Evolutionary conservation across 305 asterid genomes (phyloP).

Genomic region (Fraxinus xanthoxyloides): DNA sequence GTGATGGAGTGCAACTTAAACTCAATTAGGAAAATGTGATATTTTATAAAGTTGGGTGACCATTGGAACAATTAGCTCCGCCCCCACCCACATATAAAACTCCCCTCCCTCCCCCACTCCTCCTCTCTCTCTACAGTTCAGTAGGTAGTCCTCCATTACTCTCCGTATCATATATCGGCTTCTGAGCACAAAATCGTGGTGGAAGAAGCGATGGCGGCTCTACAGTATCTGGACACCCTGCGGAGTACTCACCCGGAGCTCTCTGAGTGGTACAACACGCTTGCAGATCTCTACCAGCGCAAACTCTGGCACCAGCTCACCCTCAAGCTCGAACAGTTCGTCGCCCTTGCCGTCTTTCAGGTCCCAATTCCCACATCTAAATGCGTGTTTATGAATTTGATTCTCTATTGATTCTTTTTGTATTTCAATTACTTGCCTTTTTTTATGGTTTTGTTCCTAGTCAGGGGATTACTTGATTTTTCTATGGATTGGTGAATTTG

Average conservation of each 20-base stretch:
- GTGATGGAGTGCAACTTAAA: no score
- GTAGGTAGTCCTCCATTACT: constrained; percentile 13
- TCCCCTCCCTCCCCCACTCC: not conserved
- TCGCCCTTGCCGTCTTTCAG: constrained; percentile 84
- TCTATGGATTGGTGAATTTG: constrained; percentile 10
- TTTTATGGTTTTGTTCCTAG: constrained; percentile 5
- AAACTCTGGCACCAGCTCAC: constrained; percentile 98
- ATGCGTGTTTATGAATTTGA: no score
- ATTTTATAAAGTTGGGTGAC: no score
- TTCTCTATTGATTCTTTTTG: no score
- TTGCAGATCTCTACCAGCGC: constrained; percentile 92
- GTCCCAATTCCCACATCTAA: no score
- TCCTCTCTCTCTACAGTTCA: constrained; percentile 19
- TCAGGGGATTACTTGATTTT: not conserved
- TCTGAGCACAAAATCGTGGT: constrained; percentile 6
- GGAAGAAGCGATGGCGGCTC: constrained; percentile 62
- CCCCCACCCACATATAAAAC: not conserved
- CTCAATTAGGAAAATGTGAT: no score
- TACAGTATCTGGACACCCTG: constrained; percentile 68
- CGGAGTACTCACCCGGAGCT: constrained; percentile 86
- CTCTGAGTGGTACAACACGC: constrained; percentile 75
- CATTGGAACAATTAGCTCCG: no score
- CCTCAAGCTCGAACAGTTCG: constrained; percentile 90
- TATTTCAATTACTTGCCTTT: not conserved
- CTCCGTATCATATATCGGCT: not conserved